Conservation (phyloP, 2,329 filamentous ascomycete genomes). For the Scedosporium dehoogii region DNA sequence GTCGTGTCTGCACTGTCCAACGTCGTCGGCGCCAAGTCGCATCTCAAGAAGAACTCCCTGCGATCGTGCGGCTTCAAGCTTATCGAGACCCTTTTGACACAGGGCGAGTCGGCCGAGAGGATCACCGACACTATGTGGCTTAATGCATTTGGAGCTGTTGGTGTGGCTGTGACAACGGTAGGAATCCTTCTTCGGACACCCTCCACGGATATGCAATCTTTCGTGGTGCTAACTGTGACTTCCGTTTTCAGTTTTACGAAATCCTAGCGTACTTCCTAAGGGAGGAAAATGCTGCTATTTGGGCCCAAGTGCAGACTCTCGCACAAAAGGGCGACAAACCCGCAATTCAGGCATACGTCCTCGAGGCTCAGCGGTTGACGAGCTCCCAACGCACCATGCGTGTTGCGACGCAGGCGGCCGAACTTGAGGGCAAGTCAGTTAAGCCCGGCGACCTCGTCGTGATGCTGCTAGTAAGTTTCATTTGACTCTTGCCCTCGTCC, state of each 20-base stretch:
- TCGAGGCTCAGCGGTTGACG: slow-evolving; percentile 30
- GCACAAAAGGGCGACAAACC: slow-evolving; percentile 24
- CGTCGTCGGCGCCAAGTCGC: slow-evolving; percentile 17
- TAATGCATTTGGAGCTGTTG: slow-evolving; percentile 28
- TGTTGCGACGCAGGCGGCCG: slow-evolving; percentile 20
- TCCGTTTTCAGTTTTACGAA: slow-evolving; percentile 30
- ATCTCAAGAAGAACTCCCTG: slow-evolving; percentile 25
- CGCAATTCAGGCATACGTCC: slow-evolving; percentile 25
- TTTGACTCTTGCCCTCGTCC: background rate
- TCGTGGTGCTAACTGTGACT: background rate
- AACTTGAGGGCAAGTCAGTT: slow-evolving; percentile 27
- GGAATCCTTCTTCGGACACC: slow-evolving; percentile 9
- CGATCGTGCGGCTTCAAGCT: slow-evolving; percentile 28
- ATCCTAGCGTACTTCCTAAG: slow-evolving; percentile 31
- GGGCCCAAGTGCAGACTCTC: slow-evolving; percentile 30
- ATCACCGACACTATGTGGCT: slow-evolving; percentile 28
- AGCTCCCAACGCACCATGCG: slow-evolving; percentile 28
- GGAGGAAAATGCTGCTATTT: slow-evolving; percentile 28
- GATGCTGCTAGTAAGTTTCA: slow-evolving; percentile 26
- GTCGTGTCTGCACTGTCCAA: slow-evolving; percentile 19
- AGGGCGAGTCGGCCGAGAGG: slow-evolving; percentile 21
- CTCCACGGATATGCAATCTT: too few relatives aligned
- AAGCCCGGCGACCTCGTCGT: slow-evolving; percentile 30
- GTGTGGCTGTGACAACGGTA: slow-evolving; percentile 27
- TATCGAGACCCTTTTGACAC: slow-evolving; percentile 24